Base-by-base conservation (phyloP, 257 asterid genomes). In the Nyctanthes arbortristis region DNA sequence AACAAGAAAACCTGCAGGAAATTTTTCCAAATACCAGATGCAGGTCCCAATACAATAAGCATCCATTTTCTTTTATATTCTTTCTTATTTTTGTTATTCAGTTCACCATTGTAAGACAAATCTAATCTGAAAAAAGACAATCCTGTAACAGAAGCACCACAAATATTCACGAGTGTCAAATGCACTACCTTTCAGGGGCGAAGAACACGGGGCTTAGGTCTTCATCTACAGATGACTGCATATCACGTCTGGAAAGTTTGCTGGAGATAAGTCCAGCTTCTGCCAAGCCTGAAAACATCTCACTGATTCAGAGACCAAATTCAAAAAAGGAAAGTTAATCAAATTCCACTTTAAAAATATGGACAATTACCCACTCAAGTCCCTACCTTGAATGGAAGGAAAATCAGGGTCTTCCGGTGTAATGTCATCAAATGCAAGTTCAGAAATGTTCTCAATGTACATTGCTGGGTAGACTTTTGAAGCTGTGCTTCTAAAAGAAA, bases 231-330 rank as follows among this genome's bases (percentile, higher is more conserved):
- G 84, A 58, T 77, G 84, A 71, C 78, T 85, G 96, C 96, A 88
- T 75, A 71, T 94, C 99, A 69, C 76, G 89, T 65, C 95, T 86
- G 29, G 99, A 94, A 75, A 91, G 99, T 83, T 94, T 94, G 92
- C 99, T 94, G 77, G 90, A 85, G 80, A 94, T 87, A 66, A 94
- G 90, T 68, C 99, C 99, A 67, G 99, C 99, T 84, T 94, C 97
- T 9, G 99, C 99, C 86, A 94, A 84, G 63, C 99, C 99, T 94
- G 88, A 73, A 57, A 79, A 74, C 54, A 69, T 59, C 62, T 71
- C 65, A 70, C 72, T 67, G 56, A 78, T 67, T 87, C 74, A 83
- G 73, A 68, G 52, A 64, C 73, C 63, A 76, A 63, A 36, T 18
- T 58, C 32, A 67, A 82, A 29, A 59, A 25, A 58, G 56, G 14